Evolutionary conservation across 768 basidiomycete species (phyloP), one percentile per base, ranked within the genome.

Genomic region (button mushroom (Agaricus bisporus)): DNA sequence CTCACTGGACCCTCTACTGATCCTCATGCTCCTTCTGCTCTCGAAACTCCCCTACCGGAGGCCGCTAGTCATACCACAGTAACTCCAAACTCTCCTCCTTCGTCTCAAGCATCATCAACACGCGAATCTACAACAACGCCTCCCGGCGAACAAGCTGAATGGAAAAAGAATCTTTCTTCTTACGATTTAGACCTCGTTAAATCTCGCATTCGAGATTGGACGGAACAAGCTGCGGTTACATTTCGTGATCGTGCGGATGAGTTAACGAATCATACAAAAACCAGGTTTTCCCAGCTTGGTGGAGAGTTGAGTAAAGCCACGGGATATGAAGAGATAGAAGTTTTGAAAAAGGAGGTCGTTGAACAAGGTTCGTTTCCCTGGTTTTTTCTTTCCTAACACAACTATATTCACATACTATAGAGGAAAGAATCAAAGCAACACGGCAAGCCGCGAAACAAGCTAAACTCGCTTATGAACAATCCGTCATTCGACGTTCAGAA

Each of bases 261-360:
- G 41, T 78, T 88, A 58, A 83, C 87, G 0, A 68, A 71, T 8
- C 66, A 65, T 5, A 78, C 88, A 2, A 77, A 79, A 57, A 68
- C 72, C 6, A 81, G 78, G 4, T 81, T 95, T 60, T 83, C 85
- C 41, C 77, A 83, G 60, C 75, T 95, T 2, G 94, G 92, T 10
- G 70, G 77, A 22, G 80, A 88, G 61, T 71, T 98, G 54, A 98
- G 95, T 64, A 83, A 80, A 56, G 82, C 90, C 18, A 94, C 95
- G 8, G 97, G 97, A 0, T 99, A 99, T 61, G 87, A 88, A 58
- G 83, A 85, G 61, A 95, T 97, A 38, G 92, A 97, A 59, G 77
- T 76, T 14, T 68, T 95, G 56, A 93, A 95, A 68, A 70, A 72
- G 57, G 77, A 75, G 41, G 93, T 97, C 17, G 86, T 81, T 39